Conservation (phyloP, 805 yeast species). For the Scheffersomyces ergatensis region DNA sequence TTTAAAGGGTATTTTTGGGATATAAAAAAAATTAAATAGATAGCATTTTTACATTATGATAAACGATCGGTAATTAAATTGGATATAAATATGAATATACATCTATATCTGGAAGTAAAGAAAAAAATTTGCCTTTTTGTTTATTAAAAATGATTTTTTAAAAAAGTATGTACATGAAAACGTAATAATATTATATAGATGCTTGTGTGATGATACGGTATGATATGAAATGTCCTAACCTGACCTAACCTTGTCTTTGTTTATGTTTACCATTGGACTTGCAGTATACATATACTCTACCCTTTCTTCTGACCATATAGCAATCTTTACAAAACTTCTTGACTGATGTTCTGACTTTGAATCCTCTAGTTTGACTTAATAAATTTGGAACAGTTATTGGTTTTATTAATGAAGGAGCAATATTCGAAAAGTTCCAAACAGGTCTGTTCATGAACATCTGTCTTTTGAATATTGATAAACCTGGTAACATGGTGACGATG, state of each 20-base stretch:
- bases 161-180: background rate
- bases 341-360: slow-evolving; percentile 90
- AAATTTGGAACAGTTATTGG: slow-evolving; percentile 5
- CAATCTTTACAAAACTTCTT: slow-evolving; percentile 93
- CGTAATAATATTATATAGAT: too few species aligned
- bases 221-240: background rate
- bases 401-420: slow-evolving; percentile 11
- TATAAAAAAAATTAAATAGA: too few species aligned
- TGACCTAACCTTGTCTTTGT: slow-evolving; percentile 74
- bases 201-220: background rate
- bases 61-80: too few species aligned
- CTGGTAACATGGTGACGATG: background rate
- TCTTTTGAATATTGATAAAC: background rate
- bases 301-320: slow-evolving; percentile 88
- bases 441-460: background rate
- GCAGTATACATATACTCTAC: slow-evolving; percentile 90
- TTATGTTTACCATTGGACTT: slow-evolving; percentile 91
- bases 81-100: too few species aligned
- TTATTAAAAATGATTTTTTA: background rate
- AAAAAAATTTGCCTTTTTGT: background rate
- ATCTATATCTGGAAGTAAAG: too few species aligned
- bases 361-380: slow-evolving; percentile 50
- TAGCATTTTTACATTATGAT: too few species aligned
- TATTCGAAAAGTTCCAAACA: slow-evolving; percentile 1
- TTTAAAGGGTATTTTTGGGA: too few species aligned